phyloP scores from a whole-genome alignment of 768 basidiomycete species.

The Piloderma croceum region DNA sequence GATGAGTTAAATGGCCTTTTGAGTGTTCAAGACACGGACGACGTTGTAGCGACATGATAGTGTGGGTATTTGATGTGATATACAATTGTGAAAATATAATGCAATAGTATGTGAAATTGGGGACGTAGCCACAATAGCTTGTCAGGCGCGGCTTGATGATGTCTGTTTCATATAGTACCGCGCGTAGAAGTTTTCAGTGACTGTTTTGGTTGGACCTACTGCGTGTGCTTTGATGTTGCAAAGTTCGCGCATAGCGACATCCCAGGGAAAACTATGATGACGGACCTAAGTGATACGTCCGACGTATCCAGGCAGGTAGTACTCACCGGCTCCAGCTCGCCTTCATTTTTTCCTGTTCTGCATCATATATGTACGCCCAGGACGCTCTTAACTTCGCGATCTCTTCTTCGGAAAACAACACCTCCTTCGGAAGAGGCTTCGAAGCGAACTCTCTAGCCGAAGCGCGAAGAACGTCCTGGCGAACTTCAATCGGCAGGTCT shows the following conservation, averaged over 20 bases:
- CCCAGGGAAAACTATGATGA: constrained; percentile 56
- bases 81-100: too few species aligned
- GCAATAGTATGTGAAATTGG: too few species aligned
- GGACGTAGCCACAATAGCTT: too few species aligned
- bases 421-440: constrained; percentile 21
- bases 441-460: constrained; percentile 38
- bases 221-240: constrained; percentile 48
- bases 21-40: constrained; percentile 32
- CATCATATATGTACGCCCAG: constrained; percentile 43
- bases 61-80: too few species aligned
- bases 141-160: constrained; percentile 4
- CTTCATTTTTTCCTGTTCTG: constrained; percentile 5
- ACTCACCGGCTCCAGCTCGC: constrained; percentile 27
- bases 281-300: too few species aligned
- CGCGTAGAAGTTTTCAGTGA: constrained; percentile 41
- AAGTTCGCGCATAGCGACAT: constrained; percentile 50
- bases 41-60: too few species aligned
- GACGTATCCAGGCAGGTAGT: too few species aligned
- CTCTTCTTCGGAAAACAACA: constrained; percentile 25
- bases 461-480: constrained; percentile 43
- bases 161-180: constrained; percentile 25
- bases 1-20: constrained; percentile 57
- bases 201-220: constrained; percentile 33
- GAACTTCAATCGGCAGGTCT: constrained; percentile 32
- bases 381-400: constrained; percentile 42